Base-by-base conservation (phyloP, 2,329 filamentous ascomycete species). In the Botrytis tulipae region DNA sequence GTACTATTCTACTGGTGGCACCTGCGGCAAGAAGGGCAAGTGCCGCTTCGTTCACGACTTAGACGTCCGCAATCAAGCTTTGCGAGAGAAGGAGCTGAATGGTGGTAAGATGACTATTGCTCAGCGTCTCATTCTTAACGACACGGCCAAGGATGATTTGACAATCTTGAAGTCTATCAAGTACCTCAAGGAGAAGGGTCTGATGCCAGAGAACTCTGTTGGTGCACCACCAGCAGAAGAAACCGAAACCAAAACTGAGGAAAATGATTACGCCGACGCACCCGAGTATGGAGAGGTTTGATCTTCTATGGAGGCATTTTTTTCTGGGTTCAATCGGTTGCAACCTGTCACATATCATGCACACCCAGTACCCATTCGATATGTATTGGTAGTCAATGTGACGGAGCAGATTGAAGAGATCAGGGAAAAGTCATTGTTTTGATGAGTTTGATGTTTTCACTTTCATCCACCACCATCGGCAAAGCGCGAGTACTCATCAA, bases 21-120 rank as follows among this genome's bases (percentile, higher is more conserved):
- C 85, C 73, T 92, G 90, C 82, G 90, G 89, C 70, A 92, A 92
- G 86, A 91, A 91, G 87, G 88, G 89, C 88, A 91, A 91, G 89
- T 92, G 90, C 84, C 90, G 90, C 83, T 92, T 92, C 83, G 88
- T 91, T 76, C 90, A 92, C 81, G 90, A 92, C 80, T 86, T 87
- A 29, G 86, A 87, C 75, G 87, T 90, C 73, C 86, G 90, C 77
- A 88, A 90, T 78, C 88, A 88, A 76, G 89, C 89, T 73, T 84
- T 91, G 67, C 87, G 86, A 78, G 89, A 91, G 80, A 87, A 89
- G 74, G 89, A 90, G 78, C 85, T 86, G 78, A 91, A 91, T 77
- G 88, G 90, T 74, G 90, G 90, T 65, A 87, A 88, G 69, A 86
- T 91, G 82, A 91, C 90, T 7, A 86, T 91, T 72, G 87, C 89